phyloP scores from a whole-genome alignment of 805 yeast genomes.

The Starmerella potacharoeniae region DNA sequence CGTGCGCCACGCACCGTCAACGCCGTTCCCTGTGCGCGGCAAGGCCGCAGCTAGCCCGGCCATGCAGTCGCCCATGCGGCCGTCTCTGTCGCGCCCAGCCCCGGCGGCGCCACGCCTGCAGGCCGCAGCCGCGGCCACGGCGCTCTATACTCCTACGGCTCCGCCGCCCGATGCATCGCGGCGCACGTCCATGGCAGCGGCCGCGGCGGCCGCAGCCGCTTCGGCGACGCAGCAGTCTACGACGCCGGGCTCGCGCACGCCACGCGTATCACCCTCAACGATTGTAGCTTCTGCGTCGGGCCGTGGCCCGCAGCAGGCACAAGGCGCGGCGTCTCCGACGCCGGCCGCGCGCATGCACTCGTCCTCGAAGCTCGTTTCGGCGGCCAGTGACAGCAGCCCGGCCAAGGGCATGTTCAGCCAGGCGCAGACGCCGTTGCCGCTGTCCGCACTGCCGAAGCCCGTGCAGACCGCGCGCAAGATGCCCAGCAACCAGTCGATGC shows the following conservation, averaged over 20 bases:
- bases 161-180: conserved; percentile 8
- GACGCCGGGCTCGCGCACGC: conserved; percentile 8
- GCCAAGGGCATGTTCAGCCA: conserved; percentile 27
- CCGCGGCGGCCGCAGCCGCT: conserved; percentile 21
- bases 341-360: conserved; percentile 26
- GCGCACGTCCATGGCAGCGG: conserved; percentile 18
- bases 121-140: conserved; percentile 21
- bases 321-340: conserved; percentile 22
- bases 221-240: conserved; percentile 5
- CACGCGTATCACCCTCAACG: conserved; percentile 20
- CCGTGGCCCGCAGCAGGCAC: not conserved
- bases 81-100: not conserved
- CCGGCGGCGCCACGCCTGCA: conserved; percentile 7
- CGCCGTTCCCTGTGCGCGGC: conserved; percentile 5
- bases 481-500: conserved; percentile 11
- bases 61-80: conserved; percentile 16
- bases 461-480: conserved; percentile 14
- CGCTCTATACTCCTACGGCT: conserved; percentile 10
- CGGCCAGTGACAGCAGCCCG: conserved; percentile 26
- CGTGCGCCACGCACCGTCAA: not conserved
- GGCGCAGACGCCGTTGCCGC: conserved; percentile 7
- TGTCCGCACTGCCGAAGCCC: conserved; percentile 10
- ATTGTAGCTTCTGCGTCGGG: conserved; percentile 12
- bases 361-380: conserved; percentile 24
- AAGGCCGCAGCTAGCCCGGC: conserved; percentile 17